Base-by-base conservation (phyloP, 371 early-diverging fungal species). In the Basidiobolus meristosporus region DNA sequence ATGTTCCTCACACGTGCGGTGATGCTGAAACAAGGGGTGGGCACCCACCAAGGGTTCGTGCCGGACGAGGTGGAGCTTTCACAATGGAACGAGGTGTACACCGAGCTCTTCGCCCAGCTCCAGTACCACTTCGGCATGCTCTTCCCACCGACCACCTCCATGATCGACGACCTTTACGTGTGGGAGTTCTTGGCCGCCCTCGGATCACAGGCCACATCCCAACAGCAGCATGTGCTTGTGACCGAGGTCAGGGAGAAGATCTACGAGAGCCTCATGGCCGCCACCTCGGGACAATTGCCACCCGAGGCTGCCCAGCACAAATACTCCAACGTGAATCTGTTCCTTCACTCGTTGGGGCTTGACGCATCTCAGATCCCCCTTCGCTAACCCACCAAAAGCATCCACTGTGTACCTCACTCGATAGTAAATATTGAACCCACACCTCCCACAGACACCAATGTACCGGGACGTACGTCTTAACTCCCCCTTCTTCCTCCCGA, bases 151-250 rank as follows among this genome's bases (percentile, higher is more conserved):
- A 45, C 60, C 32, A 65, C 67, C 12, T 63, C 73, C 12, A 62
- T 58, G 32, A 54, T 69, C 2, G 90, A 92, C 50, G 92, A 93
- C 50, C 69, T 81, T 41, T 84, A 85, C 50, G 86, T 92, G n/a
- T 96, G 97, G 97, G 93, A 93, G 57, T 96, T 96, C 47, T 62
- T 96, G 59, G 90, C 97, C 2, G 81, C 91, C 1, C 69, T 96
- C 64, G 91, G 92, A 2, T 80, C 89, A 0, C 85, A 87, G 11
- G 91, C 95, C 0, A 75, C 83, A 0, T 77, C 79, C 45, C 91
- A 93, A 29, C 90, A 91, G 55, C 97, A 96, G 57, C 79, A 84
- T 40, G 62, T 77, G 19, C 56, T 96, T 26, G 86, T 96, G 10
- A 79, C 82, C 0, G 90, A 90, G 70, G 85, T 84, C 38, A 66